These are phyloP conservation scores for Darksidea phi DNA, from an alignment of 495 filamentous ascomycete species.

Conservation along the genomic window DNA sequence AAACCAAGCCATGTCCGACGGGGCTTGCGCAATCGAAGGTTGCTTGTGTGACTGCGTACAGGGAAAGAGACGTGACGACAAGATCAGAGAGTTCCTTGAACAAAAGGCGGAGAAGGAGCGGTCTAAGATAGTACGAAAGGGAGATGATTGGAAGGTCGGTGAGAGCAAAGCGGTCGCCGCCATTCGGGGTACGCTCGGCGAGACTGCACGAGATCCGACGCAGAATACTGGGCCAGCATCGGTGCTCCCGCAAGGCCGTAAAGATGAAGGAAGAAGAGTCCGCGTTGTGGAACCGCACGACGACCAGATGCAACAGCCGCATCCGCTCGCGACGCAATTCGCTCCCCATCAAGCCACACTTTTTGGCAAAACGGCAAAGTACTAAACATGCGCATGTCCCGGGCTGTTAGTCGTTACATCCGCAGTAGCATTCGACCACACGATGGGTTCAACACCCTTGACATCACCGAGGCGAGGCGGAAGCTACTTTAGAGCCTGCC, in stretches of 20 bases:
- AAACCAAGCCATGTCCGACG: conserved; percentile 28
- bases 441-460: not conserved
- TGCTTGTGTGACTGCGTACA: conserved; percentile 42
- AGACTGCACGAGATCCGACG: conserved; percentile 7
- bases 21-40: conserved; percentile 41
- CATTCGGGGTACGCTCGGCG: conserved; percentile 22
- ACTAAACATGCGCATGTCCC: too few species aligned
- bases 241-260: not conserved
- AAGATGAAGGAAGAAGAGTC: conserved; percentile 29
- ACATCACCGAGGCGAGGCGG: conserved; percentile 2
- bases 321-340: conserved; percentile 2
- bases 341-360: not conserved
- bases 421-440: not conserved
- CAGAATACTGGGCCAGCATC: not conserved
- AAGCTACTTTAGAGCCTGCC: not conserved
- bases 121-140: conserved; percentile 23
- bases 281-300: conserved; percentile 30
- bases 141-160: conserved; percentile 34
- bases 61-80: conserved; percentile 33
- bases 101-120: conserved; percentile 31
- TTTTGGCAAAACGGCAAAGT: too few species aligned
- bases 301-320: not conserved
- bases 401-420: too few species aligned
- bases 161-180: conserved; percentile 35
- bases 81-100: conserved; percentile 14